Percentiles rank a stretch among this genome's conserved stretches.
phyloP scores from a whole-genome alignment of 2,329 filamentous ascomycete genomes.

The Aspergillus sp. region DNA sequence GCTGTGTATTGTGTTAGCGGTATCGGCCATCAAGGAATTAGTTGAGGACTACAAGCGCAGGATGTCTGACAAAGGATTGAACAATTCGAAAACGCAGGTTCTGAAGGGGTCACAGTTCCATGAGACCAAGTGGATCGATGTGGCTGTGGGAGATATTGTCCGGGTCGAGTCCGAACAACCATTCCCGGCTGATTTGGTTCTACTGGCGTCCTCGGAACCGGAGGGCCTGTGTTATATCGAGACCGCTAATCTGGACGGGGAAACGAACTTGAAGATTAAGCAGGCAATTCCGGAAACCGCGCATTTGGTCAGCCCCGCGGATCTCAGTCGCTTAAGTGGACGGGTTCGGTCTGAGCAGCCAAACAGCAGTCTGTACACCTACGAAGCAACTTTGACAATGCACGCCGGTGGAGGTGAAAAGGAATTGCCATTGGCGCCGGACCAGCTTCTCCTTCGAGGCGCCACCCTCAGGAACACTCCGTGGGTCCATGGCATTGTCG shows the following conservation, averaged over 20 bases:
- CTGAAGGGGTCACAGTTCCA: conserved; percentile 81
- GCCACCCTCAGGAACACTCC: conserved; percentile 94
- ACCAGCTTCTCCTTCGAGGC: conserved; percentile 89
- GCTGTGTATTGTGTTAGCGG: conserved; percentile 82
- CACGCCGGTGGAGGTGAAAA: conserved; percentile 89
- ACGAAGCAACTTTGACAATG: conserved; percentile 93
- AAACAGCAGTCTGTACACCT: conserved; percentile 97
- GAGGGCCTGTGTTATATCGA: conserved; percentile 98
- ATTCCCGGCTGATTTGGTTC: conserved; percentile 89
- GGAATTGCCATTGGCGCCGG: conserved; percentile 83
- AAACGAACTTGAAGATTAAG: conserved; percentile 99
- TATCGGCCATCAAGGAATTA: conserved; percentile 94
- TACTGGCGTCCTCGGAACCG: conserved; percentile 92
- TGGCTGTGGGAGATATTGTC: conserved; percentile 88
- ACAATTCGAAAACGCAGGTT: conserved; percentile 81
- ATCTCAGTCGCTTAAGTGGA: conserved; percentile 82
- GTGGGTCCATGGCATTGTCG: conserved; percentile 94
- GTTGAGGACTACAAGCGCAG: conserved; percentile 92
- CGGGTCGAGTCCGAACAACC: conserved; percentile 92
- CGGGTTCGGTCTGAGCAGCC: conserved; percentile 92
- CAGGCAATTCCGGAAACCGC: conserved; percentile 93
- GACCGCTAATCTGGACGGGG: conserved; percentile 94
- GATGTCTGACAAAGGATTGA: conserved; percentile 80
- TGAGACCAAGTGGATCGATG: conserved; percentile 90
- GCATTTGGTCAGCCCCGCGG: conserved; percentile 79